Base-by-base conservation (phyloP, 148 eudicot species). In the Arctostaphylos glauca region DNA sequence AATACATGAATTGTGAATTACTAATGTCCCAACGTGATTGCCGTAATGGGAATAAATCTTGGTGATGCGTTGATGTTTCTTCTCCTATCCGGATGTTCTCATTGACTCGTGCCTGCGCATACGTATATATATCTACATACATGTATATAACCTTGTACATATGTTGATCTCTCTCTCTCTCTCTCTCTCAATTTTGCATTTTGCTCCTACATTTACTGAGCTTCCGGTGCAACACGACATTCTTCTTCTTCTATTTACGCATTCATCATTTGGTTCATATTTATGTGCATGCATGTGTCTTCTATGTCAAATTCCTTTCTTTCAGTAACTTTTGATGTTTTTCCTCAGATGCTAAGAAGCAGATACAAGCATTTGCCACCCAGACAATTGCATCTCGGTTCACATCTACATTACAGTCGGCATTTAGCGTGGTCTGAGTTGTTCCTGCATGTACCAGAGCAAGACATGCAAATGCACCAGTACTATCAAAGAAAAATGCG, bases 261-360 rank as follows among this genome's bases (percentile, higher is more conserved):
- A 23, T 64, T 5, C 31, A 3, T 21, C 15, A 50, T 31, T 52
- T 23, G 19, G 5, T 72, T 4, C 9, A 12, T 12, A 9, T 56
- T 19, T 58, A 72, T 70, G 48, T 46, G 44, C 38, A 80, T 19
- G 0, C 44, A 7, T 68, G 38, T n/a, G 9, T 64, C 41, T 10
- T 64, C 10, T 1, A 23, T 47, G 76, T 12, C 71, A 47, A 8
- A 54, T 75, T 74, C 21, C 12, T 64, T 50, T 60, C 41, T 74
- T 41, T 48, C 50, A 41, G 48, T 60, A 82, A 5, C 4, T 77
- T 23, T 23, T 52, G 79, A 10, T 64, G 74, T 10, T 81, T 87
- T 80, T 70, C 46, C 78, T 74, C 95, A 96, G 99, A 96, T 94
- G 99, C 99, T 55, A 96, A 94, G 92, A 96, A 96, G 90, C 99